phyloP scores from a whole-genome alignment of 2,329 filamentous ascomycete species.

The Simplicillium sp. region DNA sequence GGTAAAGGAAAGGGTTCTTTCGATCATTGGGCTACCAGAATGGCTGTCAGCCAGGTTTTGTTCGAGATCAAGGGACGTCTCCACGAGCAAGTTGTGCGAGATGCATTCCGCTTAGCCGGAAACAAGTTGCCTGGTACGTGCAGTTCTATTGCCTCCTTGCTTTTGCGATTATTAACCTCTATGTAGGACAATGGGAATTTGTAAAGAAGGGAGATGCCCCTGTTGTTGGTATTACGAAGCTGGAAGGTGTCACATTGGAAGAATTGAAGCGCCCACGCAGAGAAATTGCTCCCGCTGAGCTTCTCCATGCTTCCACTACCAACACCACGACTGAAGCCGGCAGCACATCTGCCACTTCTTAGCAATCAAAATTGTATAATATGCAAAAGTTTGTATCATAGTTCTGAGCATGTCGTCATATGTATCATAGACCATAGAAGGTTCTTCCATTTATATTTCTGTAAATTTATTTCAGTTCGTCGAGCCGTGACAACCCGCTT shows the following conservation, averaged over 20 bases:
- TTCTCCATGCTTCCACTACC: slow-evolving; percentile 22
- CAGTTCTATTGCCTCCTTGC: not conserved
- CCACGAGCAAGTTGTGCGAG: slow-evolving; percentile 88
- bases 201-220: slow-evolving; percentile 86
- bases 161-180: slow-evolving; percentile 11
- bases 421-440: not conserved
- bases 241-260: slow-evolving; percentile 75
- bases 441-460: not conserved
- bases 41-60: slow-evolving; percentile 82
- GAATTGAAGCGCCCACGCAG: slow-evolving; percentile 73
- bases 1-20: slow-evolving; percentile 98
- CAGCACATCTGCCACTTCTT: slow-evolving; percentile 22
- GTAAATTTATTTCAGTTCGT: not conserved
- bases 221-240: slow-evolving; percentile 85
- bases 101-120: slow-evolving; percentile 88
- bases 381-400: slow-evolving; percentile 13
- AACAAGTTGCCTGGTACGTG: slow-evolving; percentile 83
- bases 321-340: slow-evolving; percentile 21
- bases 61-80: slow-evolving; percentile 88
- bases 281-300: slow-evolving; percentile 41
- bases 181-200: slow-evolving; percentile 74
- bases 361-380: slow-evolving; percentile 13
- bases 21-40: slow-evolving; percentile 88
- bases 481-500: too few species aligned
- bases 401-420: not conserved